Percentiles rank a stretch among this genome's conserved stretches.
Evolutionary conservation across 805 yeast species (phyloP).

Genomic region (Vanderwaltozyma tropicalis): DNA sequence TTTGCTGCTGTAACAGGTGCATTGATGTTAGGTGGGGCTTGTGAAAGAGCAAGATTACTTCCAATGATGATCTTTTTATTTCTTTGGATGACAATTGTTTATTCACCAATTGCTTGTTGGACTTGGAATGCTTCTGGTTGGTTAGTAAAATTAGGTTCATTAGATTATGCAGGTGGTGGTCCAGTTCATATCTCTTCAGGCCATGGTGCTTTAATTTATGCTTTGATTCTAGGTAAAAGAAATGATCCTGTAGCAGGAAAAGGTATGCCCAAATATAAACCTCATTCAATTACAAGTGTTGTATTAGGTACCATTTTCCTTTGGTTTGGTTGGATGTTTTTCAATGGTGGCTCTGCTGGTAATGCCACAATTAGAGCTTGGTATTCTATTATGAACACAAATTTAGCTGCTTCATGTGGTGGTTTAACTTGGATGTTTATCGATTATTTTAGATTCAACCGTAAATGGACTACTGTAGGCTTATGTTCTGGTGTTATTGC

Average conservation of each 20-base stretch:
- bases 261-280: slow-evolving; percentile 79
- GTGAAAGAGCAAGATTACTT: slow-evolving; percentile 91
- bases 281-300: slow-evolving; percentile 84
- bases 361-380: slow-evolving; percentile 86
- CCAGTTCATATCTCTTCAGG: slow-evolving; percentile 96
- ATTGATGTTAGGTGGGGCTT: slow-evolving; percentile 94
- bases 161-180: slow-evolving; percentile 98
- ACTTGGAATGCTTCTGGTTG: slow-evolving; percentile 94
- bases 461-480: slow-evolving; percentile 88
- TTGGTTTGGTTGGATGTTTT: slow-evolving; percentile 95
- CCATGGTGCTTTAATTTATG: slow-evolving; percentile 88
- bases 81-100: slow-evolving; percentile 89
- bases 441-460: slow-evolving; percentile 77
- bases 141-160: slow-evolving; percentile 71
- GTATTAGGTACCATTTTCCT: slow-evolving; percentile 89
- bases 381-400: slow-evolving; percentile 89
- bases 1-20: slow-evolving; percentile 90
- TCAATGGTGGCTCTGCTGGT: slow-evolving; percentile 98
- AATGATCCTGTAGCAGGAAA: slow-evolving; percentile 57
- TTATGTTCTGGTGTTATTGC: slow-evolving; percentile 89
- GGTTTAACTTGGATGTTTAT: slow-evolving; percentile 91
- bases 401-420: slow-evolving; percentile 87
- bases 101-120: slow-evolving; percentile 95
- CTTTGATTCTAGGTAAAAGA: slow-evolving; percentile 86
- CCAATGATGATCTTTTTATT: slow-evolving; percentile 95